Base-by-base conservation (phyloP, 2,329 filamentous ascomycete species). In the Fusarium duplospermum region DNA sequence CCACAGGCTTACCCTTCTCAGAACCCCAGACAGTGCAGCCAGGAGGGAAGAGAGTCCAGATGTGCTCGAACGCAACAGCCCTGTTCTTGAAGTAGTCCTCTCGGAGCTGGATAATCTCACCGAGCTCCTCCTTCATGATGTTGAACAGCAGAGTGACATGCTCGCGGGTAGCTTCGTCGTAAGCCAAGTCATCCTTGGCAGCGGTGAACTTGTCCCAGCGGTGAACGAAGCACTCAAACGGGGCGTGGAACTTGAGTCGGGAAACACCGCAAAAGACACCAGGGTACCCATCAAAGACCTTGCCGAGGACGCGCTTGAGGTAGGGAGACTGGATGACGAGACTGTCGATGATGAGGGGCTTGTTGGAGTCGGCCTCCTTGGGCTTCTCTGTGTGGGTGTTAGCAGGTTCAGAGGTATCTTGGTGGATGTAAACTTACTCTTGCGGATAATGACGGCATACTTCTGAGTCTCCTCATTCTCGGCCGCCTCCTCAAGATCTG, bases 141-240 rank as follows among this genome's bases (percentile, higher is more conserved):
- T 82, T 81, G 69, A 84, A 82, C 11, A 91, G 79, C 0, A 90
- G 76, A 8, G 82, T 75, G 3, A 89, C 76, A 71, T 90, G 87
- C 33, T 84, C 80, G 54, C 83, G 86, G 2, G 86, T 86, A 20
- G 66, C 35, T 1, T 74, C 75, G 18, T 90, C 87, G 36, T 84
- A 80, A 2, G 82, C 77, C 9, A 84, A 75, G 35, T 84, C 82
- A 11, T 86, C 77, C 50, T 84, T 81, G 27, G 85, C 84, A 5
- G 82, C 78, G 11, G 79, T 74, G 40, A 91, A 84, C 8, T 82
- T 76, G 2, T 85, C 82, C 90, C 91, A 93, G 35, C 91, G 87
- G 80, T 94, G 91, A 45, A 93, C 89, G 58, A 94, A 89, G 0
- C 89, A 89, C 73, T 88, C 83, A 70, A 93, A 93, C 0, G 89